A percentile compares a stretch with the other conserved stretches of the same genome.
These are phyloP conservation scores for Stenocarpella maydis DNA, from an alignment of 2,329 filamentous ascomycete species.

Conservation along the genomic window DNA sequence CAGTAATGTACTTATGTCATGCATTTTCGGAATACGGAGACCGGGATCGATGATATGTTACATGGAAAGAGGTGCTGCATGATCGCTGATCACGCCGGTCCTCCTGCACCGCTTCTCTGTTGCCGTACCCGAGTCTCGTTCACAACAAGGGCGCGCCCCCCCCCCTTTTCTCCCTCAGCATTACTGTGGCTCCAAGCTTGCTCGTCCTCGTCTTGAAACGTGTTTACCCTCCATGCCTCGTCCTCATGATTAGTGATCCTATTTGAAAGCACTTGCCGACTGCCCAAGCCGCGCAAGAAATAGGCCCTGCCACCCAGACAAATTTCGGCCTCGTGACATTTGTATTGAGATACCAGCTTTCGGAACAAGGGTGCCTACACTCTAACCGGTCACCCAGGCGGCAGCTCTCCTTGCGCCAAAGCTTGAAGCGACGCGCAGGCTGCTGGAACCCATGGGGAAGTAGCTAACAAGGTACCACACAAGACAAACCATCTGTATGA, in stretches of 20 bases:
- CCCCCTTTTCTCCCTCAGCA: constrained; percentile 10
- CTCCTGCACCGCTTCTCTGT: neutral
- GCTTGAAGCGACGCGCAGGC: constrained; percentile 83
- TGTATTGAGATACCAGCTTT: neutral
- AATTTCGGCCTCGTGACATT: constrained; percentile 2
- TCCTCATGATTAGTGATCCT: constrained; percentile 24
- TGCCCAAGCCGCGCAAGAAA: neutral
- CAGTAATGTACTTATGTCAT: constrained; percentile 24
- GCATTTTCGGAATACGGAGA: constrained; percentile 25
- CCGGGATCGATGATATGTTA: constrained; percentile 21
- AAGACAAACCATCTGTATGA: constrained; percentile 84
- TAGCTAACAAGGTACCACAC: constrained; percentile 97
- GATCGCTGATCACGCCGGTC: constrained; percentile 23
- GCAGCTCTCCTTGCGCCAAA: constrained; percentile 87
- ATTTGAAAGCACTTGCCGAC: neutral
- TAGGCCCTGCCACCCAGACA: neutral
- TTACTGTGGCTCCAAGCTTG: constrained; percentile 6
- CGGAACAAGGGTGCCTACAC: neutral
- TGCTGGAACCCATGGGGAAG: constrained; percentile 94
- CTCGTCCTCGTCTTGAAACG: constrained; percentile 7
- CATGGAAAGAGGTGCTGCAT: constrained; percentile 9
- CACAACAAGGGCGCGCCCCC: neutral
- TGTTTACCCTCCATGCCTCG: constrained; percentile 23
- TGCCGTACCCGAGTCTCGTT: neutral
- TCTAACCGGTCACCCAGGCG: constrained; percentile 84